Percentiles rank a stretch among this genome's conserved stretches.
Conservation (phyloP, 805 yeast species). For the Schwanniomyces yamadae region DNA sequence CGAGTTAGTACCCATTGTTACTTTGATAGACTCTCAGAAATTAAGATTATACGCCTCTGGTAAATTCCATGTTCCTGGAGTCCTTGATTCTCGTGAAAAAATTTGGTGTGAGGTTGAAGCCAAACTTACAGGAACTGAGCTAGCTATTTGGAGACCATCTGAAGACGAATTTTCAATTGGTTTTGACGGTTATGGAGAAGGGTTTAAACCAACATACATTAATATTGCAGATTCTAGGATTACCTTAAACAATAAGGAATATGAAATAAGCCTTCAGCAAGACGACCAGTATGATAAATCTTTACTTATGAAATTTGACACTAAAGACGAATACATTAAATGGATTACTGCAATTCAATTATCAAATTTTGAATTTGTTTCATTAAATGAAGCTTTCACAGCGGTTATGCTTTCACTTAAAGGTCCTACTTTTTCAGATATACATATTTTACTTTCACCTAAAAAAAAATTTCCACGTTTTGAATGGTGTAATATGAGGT, state of each 20-base stretch:
- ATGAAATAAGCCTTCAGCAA: conserved; percentile 25
- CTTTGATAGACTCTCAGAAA: conserved; percentile 68
- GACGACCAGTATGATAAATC: conserved; percentile 27
- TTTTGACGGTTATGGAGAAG: conserved; percentile 34
- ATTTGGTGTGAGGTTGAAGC: conserved; percentile 37
- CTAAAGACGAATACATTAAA: conserved; percentile 18
- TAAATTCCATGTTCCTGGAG: conserved; percentile 33
- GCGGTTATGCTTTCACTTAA: conserved; percentile 61
- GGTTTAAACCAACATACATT: conserved; percentile 49
- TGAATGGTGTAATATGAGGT: conserved; percentile 64
- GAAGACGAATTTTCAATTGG: conserved; percentile 22
- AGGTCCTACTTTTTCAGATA: conserved; percentile 56
- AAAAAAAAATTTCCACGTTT: conserved; percentile 47
- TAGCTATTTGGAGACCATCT: conserved; percentile 48
- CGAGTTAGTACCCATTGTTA: conserved; percentile 70
- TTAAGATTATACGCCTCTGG: conserved; percentile 63
- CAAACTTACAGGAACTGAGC: conserved; percentile 52
- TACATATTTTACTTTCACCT: conserved; percentile 53
- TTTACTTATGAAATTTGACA: conserved; percentile 23
- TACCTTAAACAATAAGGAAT: conserved; percentile 12
- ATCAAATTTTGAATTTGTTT: conserved; percentile 55
- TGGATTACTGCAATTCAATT: conserved; percentile 53
- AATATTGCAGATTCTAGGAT: conserved; percentile 47
- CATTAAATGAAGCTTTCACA: conserved; percentile 61
- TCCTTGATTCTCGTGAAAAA: conserved; percentile 17